A percentile compares a stretch with the other conserved stretches of the same genome.
These are phyloP conservation scores for Aristolochia californica DNA, from an alignment of 164 flowering plant genomes.

Conservation along the genomic window DNA sequence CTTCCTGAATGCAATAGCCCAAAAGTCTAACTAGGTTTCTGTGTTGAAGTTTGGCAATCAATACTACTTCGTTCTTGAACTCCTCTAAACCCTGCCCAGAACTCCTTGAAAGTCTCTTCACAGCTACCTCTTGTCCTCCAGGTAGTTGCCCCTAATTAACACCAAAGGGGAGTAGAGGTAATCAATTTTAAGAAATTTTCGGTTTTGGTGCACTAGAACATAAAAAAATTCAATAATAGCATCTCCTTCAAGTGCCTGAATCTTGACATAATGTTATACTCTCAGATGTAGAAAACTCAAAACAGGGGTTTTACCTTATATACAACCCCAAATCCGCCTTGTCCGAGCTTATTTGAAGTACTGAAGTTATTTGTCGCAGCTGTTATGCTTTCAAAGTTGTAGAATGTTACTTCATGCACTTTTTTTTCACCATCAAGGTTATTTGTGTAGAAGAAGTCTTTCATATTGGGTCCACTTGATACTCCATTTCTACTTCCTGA, in stretches of 20 bases:
- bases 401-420: constrained; percentile 15
- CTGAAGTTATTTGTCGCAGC: constrained; percentile 16
- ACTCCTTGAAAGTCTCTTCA: constrained; percentile 54
- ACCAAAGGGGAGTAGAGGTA: too few relatives aligned
- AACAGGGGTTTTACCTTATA: constrained; percentile 6
- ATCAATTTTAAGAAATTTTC: too few relatives aligned
- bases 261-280: too few relatives aligned
- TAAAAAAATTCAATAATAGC: too few relatives aligned
- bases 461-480: background rate
- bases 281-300: background rate
- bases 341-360: constrained; percentile 8
- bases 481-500: background rate
- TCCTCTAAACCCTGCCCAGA: constrained; percentile 71
- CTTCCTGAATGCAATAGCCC: constrained; percentile 60
- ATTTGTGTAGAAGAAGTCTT: background rate
- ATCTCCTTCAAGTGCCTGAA: too few relatives aligned
- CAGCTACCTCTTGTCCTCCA: constrained; percentile 49
- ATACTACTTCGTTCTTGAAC: constrained; percentile 56
- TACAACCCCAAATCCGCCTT: constrained; percentile 25
- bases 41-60: constrained; percentile 67
- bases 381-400: constrained; percentile 8
- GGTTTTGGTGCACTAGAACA: too few relatives aligned
- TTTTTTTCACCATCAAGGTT: constrained; percentile 1
- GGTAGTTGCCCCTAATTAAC: constrained; percentile 37
- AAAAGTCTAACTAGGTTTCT: constrained; percentile 61